phyloP scores from a whole-genome alignment of 108 stramenopile genomes.

The Chaetoceros muelleri region DNA sequence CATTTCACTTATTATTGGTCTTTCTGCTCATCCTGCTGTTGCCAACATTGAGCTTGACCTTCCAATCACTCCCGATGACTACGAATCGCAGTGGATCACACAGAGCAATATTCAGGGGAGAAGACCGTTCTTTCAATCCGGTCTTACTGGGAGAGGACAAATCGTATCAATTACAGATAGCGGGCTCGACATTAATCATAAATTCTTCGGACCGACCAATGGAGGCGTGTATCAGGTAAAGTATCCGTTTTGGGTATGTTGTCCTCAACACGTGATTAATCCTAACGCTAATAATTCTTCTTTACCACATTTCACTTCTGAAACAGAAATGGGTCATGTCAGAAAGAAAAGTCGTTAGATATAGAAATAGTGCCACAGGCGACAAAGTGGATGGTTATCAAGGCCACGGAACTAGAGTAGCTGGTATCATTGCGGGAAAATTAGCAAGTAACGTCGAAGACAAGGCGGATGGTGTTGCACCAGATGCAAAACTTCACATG shows the following conservation, averaged over 20 bases:
- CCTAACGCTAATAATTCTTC: not conserved
- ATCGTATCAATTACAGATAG: conserved; percentile 28
- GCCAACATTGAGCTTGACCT: no score
- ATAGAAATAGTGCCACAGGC: conserved; percentile 23
- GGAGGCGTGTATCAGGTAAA: no score
- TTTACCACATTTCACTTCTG: not conserved
- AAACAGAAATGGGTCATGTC: not conserved
- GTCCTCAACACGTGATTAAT: not conserved
- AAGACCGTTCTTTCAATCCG: conserved; percentile 17
- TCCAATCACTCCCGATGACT: no score
- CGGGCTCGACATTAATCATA: conserved; percentile 26
- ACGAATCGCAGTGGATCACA: no score
- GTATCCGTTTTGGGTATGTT: no score
- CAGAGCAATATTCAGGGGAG: conserved; percentile 21
- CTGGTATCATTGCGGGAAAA: conserved; percentile 31
- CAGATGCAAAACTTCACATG: conserved; percentile 29
- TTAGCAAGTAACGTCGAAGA: conserved; percentile 20
- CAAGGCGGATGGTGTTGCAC: conserved; percentile 29
- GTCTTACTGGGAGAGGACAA: conserved; percentile 28
- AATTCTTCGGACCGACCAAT: no score
- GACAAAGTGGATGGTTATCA: conserved; percentile 11
- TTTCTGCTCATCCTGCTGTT: no score
- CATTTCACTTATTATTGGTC: no score
- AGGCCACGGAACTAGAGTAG: conserved; percentile 44
- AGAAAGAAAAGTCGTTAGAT: conserved; percentile 34